Evolutionary conservation across 495 filamentous ascomycete genomes (phyloP).

Genomic region (Aspergillus steynii): DNA sequence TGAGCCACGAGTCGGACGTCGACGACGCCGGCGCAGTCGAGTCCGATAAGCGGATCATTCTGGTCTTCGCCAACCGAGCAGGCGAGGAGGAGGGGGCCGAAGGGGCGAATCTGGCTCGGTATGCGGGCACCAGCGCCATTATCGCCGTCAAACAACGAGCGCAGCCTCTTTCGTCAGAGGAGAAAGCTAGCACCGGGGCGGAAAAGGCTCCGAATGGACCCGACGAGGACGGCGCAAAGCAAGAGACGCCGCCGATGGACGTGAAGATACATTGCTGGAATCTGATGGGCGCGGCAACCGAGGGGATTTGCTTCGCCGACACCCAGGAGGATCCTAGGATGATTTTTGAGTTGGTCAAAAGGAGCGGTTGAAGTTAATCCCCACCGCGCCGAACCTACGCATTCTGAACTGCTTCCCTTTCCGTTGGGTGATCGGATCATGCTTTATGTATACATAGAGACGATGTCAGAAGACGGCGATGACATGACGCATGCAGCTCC

Average conservation of each 20-base stretch:
- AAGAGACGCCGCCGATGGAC: slow-evolving; percentile 28
- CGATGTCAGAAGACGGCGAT: neutral
- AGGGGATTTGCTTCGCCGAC: slow-evolving; percentile 53
- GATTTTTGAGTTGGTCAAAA: slow-evolving; percentile 38
- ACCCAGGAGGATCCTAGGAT: slow-evolving; percentile 42
- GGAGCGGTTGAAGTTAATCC: neutral
- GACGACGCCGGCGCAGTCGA: slow-evolving; percentile 20
- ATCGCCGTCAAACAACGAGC: slow-evolving; percentile 62
- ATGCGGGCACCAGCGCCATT: slow-evolving; percentile 85
- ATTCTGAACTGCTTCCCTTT: neutral
- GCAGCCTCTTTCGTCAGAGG: slow-evolving; percentile 2
- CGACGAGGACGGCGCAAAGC: slow-evolving; percentile 18
- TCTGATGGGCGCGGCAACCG: slow-evolving; percentile 45
- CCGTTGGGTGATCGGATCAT: neutral
- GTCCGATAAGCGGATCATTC: slow-evolving; percentile 58
- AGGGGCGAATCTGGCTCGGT: slow-evolving; percentile 45
- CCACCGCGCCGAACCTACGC: neutral
- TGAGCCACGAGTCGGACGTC: slow-evolving; percentile 38
- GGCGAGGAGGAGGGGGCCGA: slow-evolving; percentile 66
- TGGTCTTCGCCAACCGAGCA: slow-evolving; percentile 81
- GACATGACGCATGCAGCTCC: neutral
- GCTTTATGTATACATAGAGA: neutral
- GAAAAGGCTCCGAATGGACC: slow-evolving; percentile 31
- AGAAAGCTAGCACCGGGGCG: slow-evolving; percentile 30
- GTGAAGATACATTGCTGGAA: slow-evolving; percentile 49